phyloP scores from a whole-genome alignment of 129 eudicot species.

The Silybum marianum region DNA sequence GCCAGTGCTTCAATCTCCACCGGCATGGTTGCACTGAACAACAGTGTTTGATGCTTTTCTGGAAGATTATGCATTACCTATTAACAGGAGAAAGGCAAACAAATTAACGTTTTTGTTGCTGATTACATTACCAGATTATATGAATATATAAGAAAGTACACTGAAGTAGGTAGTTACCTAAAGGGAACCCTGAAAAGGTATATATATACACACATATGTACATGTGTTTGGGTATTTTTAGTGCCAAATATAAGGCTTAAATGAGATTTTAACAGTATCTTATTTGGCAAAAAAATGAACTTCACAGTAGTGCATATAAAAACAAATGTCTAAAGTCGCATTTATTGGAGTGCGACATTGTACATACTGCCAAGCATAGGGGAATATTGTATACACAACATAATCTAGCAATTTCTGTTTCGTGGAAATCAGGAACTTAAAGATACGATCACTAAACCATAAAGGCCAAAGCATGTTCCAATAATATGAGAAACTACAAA shows the following conservation, averaged over 20 bases:
- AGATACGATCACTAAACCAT: neutral
- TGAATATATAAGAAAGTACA: neutral
- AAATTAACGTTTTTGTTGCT: neutral
- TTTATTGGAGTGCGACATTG: neutral
- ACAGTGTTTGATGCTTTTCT: conserved; percentile 71
- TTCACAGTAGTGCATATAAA: too few species aligned
- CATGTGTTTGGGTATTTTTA: neutral
- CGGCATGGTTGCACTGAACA: conserved; percentile 93
- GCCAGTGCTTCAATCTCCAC: conserved; percentile 88
- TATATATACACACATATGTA: neutral
- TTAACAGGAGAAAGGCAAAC: neutral
- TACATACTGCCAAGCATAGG: neutral
- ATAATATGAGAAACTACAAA: neutral
- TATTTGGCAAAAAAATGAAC: neutral
- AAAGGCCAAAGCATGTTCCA: neutral
- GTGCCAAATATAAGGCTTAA: neutral
- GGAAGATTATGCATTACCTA: conserved; percentile 88
- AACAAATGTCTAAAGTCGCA: neutral
- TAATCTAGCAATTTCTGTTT: neutral
- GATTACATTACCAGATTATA: conserved; percentile 3
- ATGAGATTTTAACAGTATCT: conserved; percentile 8
- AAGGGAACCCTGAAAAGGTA: neutral
- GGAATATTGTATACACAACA: neutral
- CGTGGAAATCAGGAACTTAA: neutral
- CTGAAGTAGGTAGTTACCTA: conserved; percentile 6